Evolutionary conservation across 352 stramenopile genomes (phyloP), one percentile per base, ranked within the genome.

Genomic region (Pythium sukuiense): DNA sequence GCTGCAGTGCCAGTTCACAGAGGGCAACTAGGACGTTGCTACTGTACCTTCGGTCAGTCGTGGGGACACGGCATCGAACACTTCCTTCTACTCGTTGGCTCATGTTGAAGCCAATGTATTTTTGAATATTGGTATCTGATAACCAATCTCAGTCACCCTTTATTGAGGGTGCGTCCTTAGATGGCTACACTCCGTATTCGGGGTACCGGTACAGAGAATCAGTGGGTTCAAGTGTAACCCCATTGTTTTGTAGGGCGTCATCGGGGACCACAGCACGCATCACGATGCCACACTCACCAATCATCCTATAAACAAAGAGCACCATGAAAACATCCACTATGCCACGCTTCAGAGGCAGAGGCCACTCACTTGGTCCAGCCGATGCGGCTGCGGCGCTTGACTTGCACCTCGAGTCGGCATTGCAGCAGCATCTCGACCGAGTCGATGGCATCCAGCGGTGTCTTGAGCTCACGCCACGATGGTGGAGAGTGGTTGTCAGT

Each of bases 351-450:
- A 41, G 12, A 41, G 7, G 11, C 35, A 41, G 35, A 9, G 35
- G 6, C 35, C 7, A 41, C 39, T 48, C 39, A 48, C 39, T 48
- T 48, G 39, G 39, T 48, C 14, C 18, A 48, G 39, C 39, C 39
- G 39, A 48, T 33, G 16, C 50, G 50, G 29, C 50, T 57, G 26
- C 24, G 50, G 26, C 50, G 50, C 29, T 57, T 57, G 50, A 57
- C 29, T 24, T 57, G 24, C 11, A 57, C 50, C 18, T 7, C 50
- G 26, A 57, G 50, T 12, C 24, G 50, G 14, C 50, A 57, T n/a
- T 35, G 11, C 16, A n/a, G 50, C 11, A 57, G 50, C 50, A 57
- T 41, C 4, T 57, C 50, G 9, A 57, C 14, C 27, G 50, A 57
- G 8, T 20, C 29, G 9, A 57, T n/a, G 2, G 26, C 30, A 1